These are phyloP conservation scores for Globisporangium recalcitrans DNA, from an alignment of 352 stramenopile genomes.

Conservation along the genomic window DNA sequence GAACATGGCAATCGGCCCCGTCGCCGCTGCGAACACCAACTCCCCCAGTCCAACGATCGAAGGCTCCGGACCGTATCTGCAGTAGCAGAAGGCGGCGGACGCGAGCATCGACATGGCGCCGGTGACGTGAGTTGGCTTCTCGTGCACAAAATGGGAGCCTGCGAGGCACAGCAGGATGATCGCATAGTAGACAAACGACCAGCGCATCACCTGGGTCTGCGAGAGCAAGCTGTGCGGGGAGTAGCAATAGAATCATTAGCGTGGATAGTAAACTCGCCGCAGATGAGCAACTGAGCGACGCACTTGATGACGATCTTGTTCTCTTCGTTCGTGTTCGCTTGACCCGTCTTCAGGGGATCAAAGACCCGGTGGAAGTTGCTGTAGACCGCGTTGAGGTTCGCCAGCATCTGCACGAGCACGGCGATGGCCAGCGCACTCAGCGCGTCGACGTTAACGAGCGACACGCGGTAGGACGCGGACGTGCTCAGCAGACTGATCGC, in stretches of 20 bases:
- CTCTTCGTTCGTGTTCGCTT: conserved; percentile 24
- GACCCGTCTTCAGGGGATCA: conserved; percentile 24
- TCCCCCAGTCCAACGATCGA: conserved; percentile 47
- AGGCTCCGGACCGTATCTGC: conserved; percentile 28
- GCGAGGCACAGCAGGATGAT: conserved; percentile 37
- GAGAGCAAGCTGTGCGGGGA: conserved; percentile 46
- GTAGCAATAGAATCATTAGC: not conserved
- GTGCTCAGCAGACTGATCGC: conserved; percentile 41
- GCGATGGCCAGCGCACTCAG: conserved; percentile 34
- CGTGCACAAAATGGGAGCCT: conserved; percentile 31
- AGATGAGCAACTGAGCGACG: not conserved
- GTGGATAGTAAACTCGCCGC: not conserved
- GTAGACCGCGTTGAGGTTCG: conserved; percentile 70
- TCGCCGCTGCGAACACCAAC: conserved; percentile 34
- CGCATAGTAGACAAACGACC: conserved; percentile 54
- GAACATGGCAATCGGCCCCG: conserved; percentile 53
- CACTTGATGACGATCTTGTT: conserved; percentile 71
- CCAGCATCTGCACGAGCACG: conserved; percentile 59
- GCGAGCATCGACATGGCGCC: conserved; percentile 26
- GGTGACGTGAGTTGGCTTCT: conserved; percentile 32
- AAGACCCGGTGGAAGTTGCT: conserved; percentile 65
- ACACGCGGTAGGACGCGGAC: conserved; percentile 15
- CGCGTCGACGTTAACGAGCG: conserved; percentile 37
- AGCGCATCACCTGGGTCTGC: conserved; percentile 64
- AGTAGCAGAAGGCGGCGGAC: conserved; percentile 54